Base-by-base conservation (phyloP, 345 rosid species). In the Leavenworthia alabamica region DNA sequence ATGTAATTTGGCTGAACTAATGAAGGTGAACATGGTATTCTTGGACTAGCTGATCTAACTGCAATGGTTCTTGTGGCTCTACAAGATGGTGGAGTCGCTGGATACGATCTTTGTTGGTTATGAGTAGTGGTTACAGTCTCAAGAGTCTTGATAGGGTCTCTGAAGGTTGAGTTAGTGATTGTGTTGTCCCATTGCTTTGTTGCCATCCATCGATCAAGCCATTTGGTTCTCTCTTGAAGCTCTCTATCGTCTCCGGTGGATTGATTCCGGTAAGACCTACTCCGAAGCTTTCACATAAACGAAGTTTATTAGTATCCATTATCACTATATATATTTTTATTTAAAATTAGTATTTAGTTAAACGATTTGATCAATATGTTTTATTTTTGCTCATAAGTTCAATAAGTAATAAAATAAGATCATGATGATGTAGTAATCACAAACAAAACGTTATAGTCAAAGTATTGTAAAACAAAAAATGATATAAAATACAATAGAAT, bases 171-270 rank as follows among this genome's bases (percentile, higher is more conserved):
- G 59, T 79, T 71, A 42, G 68, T 65, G 33, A 67, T 56, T 26
- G 59, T 75, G n/a, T 50, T 67, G 31, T 84, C 92, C 86, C 84
- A 83, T 67, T 71, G 83, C 78, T 83, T 86, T 15, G 94, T 65
- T 2, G 86, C 91, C 89, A 81, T 88, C 96, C 96, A 86, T 15
- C 82, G 80, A 29, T 88, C 86, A 14, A 91, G 85, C 98, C 96
- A 91, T 56, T 76, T 72, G 4, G 79, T 70, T 78, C 85, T 79
- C 28, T 82, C 84, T 13, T 79, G 78, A 52, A 78, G 16, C 51
- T 83, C 86, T 32, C 32, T 33, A 20, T 80, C 89, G 2, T 83
- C 81, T 22, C 86, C 91, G 2, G 61, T 60, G n/a, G 86, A 86
- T 51, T 82, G 80, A 47, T 74, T 77, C 70, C 85, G 78, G 12